phyloP scores from a whole-genome alignment of 495 filamentous ascomycete species.

The Neurospora sp. region DNA sequence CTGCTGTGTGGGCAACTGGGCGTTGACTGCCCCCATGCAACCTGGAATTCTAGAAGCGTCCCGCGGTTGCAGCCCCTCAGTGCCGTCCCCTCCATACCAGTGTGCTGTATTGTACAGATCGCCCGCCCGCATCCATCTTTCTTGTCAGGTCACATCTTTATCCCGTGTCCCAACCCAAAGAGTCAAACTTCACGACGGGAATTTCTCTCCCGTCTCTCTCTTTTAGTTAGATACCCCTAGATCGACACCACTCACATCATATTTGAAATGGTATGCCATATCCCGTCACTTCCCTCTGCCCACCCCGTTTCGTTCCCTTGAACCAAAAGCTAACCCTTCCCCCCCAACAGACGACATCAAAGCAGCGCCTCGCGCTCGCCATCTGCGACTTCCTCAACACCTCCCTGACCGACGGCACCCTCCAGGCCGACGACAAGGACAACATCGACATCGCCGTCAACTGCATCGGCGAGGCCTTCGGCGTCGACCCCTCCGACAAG shows the following conservation, averaged over 20 bases:
- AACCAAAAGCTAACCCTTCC: background rate
- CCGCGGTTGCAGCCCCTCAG: background rate
- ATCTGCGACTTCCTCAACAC: conserved; percentile 88
- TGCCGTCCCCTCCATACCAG: background rate
- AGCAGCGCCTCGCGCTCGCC: conserved; percentile 93
- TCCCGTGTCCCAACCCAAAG: background rate
- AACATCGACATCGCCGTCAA: conserved; percentile 83
- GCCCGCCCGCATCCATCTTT: background rate
- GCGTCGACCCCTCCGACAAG: conserved; percentile 73
- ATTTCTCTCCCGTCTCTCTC: background rate
- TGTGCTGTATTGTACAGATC: background rate
- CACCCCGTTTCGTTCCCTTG: background rate
- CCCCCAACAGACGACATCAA: conserved; percentile 47
- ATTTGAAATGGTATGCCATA: background rate
- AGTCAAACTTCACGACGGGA: background rate
- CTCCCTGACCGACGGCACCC: conserved; percentile 79
- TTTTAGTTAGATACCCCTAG: background rate
- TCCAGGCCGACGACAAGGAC: conserved; percentile 77
- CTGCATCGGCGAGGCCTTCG: conserved; percentile 91
- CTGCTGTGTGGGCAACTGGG: background rate
- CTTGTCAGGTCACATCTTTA: background rate
- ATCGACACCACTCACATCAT: background rate
- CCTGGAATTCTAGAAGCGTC: background rate
- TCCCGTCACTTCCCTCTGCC: background rate
- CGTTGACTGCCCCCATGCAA: background rate